Percentiles rank a stretch among this genome's conserved stretches.
Evolutionary conservation across 208 protist genomes (phyloP).

Genomic region (Naegleria lovaniensis): DNA sequence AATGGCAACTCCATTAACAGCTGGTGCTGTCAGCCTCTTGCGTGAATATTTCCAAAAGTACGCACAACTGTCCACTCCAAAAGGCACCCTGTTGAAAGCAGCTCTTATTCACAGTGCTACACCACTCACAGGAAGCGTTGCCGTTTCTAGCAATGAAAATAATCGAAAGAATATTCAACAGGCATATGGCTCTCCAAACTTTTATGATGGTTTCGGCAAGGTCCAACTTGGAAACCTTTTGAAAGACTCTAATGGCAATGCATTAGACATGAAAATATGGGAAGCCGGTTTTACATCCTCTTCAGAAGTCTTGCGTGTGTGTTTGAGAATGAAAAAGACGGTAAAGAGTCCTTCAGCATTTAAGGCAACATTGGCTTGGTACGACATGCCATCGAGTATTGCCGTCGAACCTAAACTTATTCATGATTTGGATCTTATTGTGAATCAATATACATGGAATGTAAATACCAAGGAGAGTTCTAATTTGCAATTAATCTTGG

Average conservation of each 20-base stretch:
- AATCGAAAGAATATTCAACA: not conserved
- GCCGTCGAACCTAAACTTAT: not conserved
- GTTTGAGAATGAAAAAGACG: not conserved
- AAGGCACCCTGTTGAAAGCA: not conserved
- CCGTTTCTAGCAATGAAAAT: not conserved
- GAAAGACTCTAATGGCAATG: not conserved
- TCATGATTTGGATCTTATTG: not conserved
- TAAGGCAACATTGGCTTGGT: not conserved
- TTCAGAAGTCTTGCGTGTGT: not conserved
- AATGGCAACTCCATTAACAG: not conserved
- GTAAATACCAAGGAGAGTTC: not conserved
- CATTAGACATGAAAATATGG: not conserved
- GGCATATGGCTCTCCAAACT: not conserved
- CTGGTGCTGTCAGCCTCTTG: not conserved
- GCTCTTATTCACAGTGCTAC: not conserved
- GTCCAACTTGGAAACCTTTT: not conserved
- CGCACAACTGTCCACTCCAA: not conserved
- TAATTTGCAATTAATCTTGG: not conserved
- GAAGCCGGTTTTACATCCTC: not conserved
- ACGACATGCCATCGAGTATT: not conserved
- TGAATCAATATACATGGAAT: not conserved
- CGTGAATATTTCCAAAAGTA: constrained; percentile 6
- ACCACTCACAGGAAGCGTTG: not conserved
- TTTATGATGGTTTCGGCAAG: not conserved
- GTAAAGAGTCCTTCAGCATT: not conserved